Conservation (phyloP, 1,284 basidiomycete genomes). For the Pascua guehoae region DNA sequence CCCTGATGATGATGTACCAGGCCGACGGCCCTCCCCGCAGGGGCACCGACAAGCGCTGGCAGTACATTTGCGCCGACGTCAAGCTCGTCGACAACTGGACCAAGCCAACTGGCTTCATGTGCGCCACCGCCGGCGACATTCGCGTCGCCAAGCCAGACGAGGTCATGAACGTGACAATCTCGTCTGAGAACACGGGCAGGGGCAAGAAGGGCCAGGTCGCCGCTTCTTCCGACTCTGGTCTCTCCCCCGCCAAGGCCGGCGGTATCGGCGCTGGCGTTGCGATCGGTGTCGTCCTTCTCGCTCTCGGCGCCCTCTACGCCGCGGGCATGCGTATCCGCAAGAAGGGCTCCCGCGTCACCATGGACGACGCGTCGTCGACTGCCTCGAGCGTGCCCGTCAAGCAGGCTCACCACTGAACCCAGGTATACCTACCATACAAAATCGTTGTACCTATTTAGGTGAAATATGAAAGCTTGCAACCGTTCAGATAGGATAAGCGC, state of each 20-base stretch:
- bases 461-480: too few relatives aligned
- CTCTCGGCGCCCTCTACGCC: slow-evolving; percentile 5
- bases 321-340: slow-evolving; percentile 5
- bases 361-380: slow-evolving; percentile 2
- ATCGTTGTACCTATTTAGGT: too few relatives aligned
- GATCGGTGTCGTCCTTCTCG: slow-evolving; percentile 1
- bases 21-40: slow-evolving; percentile 9
- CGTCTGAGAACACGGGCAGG: background rate
- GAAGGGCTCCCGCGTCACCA: background rate
- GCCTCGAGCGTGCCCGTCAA: background rate
- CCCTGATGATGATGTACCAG: slow-evolving; percentile 29
- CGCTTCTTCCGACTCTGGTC: background rate
- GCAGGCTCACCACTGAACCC: too few relatives aligned
- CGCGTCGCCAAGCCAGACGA: slow-evolving; percentile 1
- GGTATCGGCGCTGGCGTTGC: slow-evolving; percentile 10
- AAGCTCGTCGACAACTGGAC: slow-evolving; percentile 22
- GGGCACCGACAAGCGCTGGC: slow-evolving; percentile 12
- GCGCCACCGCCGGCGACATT: slow-evolving; percentile 1
- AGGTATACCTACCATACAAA: too few relatives aligned
- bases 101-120: background rate
- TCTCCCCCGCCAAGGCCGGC: slow-evolving; percentile 2
- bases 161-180: slow-evolving; percentile 5
- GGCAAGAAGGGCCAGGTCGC: background rate
- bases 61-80: slow-evolving; percentile 33
- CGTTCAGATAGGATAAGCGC: too few relatives aligned